Evolutionary conservation across 306 rosid species (phyloP).

Genomic region (Begonia fuchsioides): DNA sequence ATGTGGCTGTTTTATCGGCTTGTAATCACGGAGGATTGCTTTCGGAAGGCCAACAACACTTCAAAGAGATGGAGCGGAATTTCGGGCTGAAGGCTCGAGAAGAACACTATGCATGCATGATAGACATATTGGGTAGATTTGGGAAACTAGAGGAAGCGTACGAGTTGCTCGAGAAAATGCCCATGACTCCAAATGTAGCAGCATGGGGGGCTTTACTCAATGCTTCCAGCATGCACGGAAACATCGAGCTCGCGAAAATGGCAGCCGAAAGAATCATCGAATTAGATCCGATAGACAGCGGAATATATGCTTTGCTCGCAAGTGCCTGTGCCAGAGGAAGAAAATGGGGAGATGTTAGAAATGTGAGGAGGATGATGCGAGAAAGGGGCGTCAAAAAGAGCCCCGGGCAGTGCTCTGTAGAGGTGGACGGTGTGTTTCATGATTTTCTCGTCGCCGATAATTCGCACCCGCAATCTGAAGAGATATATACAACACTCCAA

Average conservation of each 20-base stretch:
- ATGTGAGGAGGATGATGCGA: slow-evolving; percentile 59
- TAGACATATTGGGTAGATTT: slow-evolving; percentile 52
- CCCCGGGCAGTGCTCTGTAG: slow-evolving; percentile 63
- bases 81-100: slow-evolving; percentile 40
- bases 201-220: slow-evolving; percentile 83
- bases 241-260: slow-evolving; percentile 49
- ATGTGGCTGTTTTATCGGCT: slow-evolving; percentile 51
- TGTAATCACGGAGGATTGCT: slow-evolving; percentile 64
- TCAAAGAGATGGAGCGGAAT: slow-evolving; percentile 32
- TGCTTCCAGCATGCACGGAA: slow-evolving; percentile 54
- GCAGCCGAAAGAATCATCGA: slow-evolving; percentile 34
- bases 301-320: slow-evolving; percentile 45
- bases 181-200: slow-evolving; percentile 51
- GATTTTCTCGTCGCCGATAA: slow-evolving; percentile 65
- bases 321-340: slow-evolving; percentile 37
- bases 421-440: slow-evolving; percentile 38
- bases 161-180: no score
- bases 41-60: slow-evolving; percentile 35
- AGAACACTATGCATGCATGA: slow-evolving; percentile 61
- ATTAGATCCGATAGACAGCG: slow-evolving; percentile 61
- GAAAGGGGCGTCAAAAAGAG: slow-evolving; percentile 59
- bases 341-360: slow-evolving; percentile 58
- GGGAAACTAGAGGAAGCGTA: no score
- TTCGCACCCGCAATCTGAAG: slow-evolving; percentile 47
- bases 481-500: slow-evolving; percentile 31